Percentiles rank a stretch among this genome's conserved stretches.
These are phyloP conservation scores for Phytophthora fragariaefolia DNA, from an alignment of 352 stramenopile species.

Conservation along the genomic window DNA sequence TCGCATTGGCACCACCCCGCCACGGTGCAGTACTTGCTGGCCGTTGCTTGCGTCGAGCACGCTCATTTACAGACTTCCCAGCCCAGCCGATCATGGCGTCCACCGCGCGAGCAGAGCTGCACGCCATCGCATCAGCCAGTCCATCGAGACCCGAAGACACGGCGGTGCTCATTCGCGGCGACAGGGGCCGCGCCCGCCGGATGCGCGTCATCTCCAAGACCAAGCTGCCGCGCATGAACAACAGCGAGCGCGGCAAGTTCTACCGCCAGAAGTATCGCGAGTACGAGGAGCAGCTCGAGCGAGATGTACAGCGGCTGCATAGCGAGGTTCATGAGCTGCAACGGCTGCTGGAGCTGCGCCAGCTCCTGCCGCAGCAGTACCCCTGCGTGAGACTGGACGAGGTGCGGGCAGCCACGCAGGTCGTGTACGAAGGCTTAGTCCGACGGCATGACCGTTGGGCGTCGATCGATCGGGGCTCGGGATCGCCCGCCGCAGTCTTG, in stretches of 20 bases:
- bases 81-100: constrained; percentile 12
- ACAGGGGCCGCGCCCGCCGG: constrained; percentile 20
- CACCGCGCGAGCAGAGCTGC: constrained; percentile 2
- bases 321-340: constrained; percentile 50
- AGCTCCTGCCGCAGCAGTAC: constrained; percentile 34
- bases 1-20: constrained; percentile 11
- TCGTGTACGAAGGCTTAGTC: constrained; percentile 35
- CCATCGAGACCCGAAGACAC: constrained; percentile 14
- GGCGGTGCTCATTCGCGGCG: constrained; percentile 22
- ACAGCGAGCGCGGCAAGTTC: constrained; percentile 73
- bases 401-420: constrained; percentile 18
- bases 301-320: constrained; percentile 37
- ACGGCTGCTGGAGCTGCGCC: constrained; percentile 41
- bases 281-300: constrained; percentile 55
- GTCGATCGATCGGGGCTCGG: constrained; percentile 10
- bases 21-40: constrained; percentile 4
- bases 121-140: constrained; percentile 5
- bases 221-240: constrained; percentile 71
- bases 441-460: constrained; percentile 29
- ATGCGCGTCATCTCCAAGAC: constrained; percentile 39
- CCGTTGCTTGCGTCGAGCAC: neutral
- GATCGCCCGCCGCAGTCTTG: neutral
- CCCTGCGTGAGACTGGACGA: constrained; percentile 21
- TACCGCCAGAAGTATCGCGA: constrained; percentile 68
- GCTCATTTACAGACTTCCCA: constrained; percentile 24